phyloP scores from a whole-genome alignment of 148 eudicot genomes.

The Cornus controversa region DNA sequence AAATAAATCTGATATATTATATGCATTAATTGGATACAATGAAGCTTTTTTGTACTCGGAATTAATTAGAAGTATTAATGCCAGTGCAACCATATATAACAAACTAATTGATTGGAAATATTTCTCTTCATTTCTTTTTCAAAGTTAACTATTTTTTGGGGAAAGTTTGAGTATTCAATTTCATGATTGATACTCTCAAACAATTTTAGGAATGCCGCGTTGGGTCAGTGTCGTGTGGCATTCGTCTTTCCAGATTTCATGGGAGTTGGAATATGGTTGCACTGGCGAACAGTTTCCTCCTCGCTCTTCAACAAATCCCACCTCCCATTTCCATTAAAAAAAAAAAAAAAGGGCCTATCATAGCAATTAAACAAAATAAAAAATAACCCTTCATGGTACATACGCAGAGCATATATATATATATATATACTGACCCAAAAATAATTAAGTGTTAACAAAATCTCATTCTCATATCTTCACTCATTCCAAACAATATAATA shows the following conservation, averaged over 20 bases:
- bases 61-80: too few species aligned
- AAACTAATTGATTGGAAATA: too few species aligned
- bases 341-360: too few species aligned
- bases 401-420: too few species aligned
- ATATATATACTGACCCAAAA: background rate
- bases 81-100: too few species aligned
- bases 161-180: background rate
- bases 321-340: background rate
- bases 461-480: background rate
- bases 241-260: background rate
- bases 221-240: background rate
- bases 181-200: background rate
- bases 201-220: background rate
- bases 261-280: background rate
- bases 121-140: background rate
- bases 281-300: background rate
- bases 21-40: background rate
- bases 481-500: background rate
- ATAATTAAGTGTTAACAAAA: background rate
- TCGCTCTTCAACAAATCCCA: background rate
- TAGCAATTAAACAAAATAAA: too few species aligned
- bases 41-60: too few species aligned
- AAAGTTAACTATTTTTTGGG: background rate
- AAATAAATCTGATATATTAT: background rate
- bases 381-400: too few species aligned